Conservation (phyloP, 1,284 basidiomycete species). For the Flammula alnicola region DNA sequence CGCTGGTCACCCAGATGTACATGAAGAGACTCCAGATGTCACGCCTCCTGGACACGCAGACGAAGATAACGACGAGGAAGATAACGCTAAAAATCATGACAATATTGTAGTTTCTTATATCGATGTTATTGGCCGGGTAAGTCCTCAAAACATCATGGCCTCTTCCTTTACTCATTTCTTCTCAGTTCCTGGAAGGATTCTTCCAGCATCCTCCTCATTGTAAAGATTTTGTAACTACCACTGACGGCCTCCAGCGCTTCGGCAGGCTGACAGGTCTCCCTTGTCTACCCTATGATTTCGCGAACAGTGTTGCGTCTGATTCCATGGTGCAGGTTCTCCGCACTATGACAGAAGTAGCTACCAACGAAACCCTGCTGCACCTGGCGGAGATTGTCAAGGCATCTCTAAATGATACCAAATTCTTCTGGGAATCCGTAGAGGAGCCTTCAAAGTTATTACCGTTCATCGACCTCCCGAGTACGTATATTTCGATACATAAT, state of each 20-base stretch:
- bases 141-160: constrained; percentile 21
- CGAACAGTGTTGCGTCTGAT: constrained; percentile 80
- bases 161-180: constrained; percentile 17
- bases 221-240: constrained; percentile 84
- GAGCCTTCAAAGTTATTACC: constrained; percentile 64
- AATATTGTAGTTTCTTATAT: constrained; percentile 78
- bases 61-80: constrained; percentile 39
- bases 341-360: constrained; percentile 86
- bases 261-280: constrained; percentile 83
- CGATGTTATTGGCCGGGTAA: constrained; percentile 75
- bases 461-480: constrained; percentile 61
- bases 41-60: neutral
- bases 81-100: constrained; percentile 64
- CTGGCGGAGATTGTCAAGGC: constrained; percentile 75
- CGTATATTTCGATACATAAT: constrained; percentile 15
- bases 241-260: constrained; percentile 78
- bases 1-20: constrained; percentile 9
- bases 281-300: constrained; percentile 90
- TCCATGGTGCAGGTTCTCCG: constrained; percentile 89
- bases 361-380: constrained; percentile 75
- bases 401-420: constrained; percentile 72
- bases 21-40: constrained; percentile 28
- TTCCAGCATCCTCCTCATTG: constrained; percentile 92
- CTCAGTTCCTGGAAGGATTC: constrained; percentile 88
- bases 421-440: constrained; percentile 68